phyloP scores from a whole-genome alignment of 495 filamentous ascomycete species.

The Letharia columbiana region DNA sequence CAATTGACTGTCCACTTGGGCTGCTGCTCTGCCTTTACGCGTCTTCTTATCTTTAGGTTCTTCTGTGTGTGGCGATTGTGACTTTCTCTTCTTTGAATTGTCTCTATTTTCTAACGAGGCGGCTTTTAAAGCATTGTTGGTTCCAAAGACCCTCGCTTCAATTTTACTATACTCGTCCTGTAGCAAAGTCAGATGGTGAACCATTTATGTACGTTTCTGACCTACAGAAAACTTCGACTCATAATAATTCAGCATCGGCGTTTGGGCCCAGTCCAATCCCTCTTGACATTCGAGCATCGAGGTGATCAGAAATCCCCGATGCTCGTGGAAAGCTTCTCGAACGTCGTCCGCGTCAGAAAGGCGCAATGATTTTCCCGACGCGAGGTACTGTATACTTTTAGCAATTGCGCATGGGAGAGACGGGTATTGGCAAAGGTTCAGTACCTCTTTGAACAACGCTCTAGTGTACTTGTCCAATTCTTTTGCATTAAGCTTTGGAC shows the following conservation, averaged over 20 bases:
- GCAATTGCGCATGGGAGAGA: slow-evolving; percentile 3
- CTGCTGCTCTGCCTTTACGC: slow-evolving; percentile 23
- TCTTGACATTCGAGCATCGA: slow-evolving; percentile 51
- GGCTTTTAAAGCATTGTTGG: not conserved
- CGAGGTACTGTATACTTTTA: slow-evolving; percentile 31
- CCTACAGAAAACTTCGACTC: slow-evolving; percentile 41
- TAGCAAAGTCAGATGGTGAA: slow-evolving; percentile 13
- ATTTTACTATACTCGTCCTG: slow-evolving; percentile 39
- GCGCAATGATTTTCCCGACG: slow-evolving; percentile 21
- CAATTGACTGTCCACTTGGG: slow-evolving; percentile 13
- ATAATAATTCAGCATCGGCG: slow-evolving; percentile 45
- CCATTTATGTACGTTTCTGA: slow-evolving; percentile 13
- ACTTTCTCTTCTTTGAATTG: slow-evolving; percentile 19
- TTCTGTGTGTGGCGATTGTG: slow-evolving; percentile 9
- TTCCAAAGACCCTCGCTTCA: slow-evolving; percentile 25
- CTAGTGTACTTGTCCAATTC: slow-evolving; percentile 16
- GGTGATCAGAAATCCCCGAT: slow-evolving; percentile 47
- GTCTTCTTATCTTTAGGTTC: slow-evolving; percentile 17
- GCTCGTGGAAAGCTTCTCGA: slow-evolving; percentile 43
- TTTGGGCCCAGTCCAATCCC: slow-evolving; percentile 47
- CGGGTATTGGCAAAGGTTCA: slow-evolving; percentile 25
- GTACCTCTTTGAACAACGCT: slow-evolving; percentile 23
- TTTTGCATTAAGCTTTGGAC: slow-evolving; percentile 15
- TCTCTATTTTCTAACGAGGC: slow-evolving; percentile 1
- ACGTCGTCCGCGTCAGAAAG: slow-evolving; percentile 43